These are phyloP conservation scores for Solanum medicagineum DNA, from an alignment of 257 asterid genomes.

Conservation along the genomic window DNA sequence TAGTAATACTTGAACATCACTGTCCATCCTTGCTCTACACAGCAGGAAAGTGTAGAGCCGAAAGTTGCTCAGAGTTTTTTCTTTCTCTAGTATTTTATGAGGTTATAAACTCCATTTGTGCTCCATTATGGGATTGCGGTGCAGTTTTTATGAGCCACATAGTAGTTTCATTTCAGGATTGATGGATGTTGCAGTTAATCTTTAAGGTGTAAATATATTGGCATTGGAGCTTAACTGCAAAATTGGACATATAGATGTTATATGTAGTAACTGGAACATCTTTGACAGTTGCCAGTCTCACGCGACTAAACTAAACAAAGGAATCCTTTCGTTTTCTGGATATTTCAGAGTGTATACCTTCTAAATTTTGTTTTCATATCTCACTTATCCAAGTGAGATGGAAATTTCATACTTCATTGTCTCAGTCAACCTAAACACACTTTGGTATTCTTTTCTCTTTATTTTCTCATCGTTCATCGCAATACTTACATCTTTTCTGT, in stretches of 20 bases:
- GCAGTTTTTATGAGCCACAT: not conserved
- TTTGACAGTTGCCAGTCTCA: not conserved
- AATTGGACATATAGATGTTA: not conserved
- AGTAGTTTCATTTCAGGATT: not conserved
- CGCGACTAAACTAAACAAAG: not conserved
- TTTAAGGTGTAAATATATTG: not conserved
- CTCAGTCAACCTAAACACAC: not conserved
- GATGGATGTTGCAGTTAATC: not conserved
- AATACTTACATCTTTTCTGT: constrained; percentile 8
- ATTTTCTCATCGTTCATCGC: not conserved
- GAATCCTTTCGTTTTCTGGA: not conserved
- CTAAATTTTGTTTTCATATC: not conserved
- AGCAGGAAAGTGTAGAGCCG: not conserved
- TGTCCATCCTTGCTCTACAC: not conserved
- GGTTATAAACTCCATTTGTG: not conserved
- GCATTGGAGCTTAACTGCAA: not conserved
- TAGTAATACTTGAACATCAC: not conserved
- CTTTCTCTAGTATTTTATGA: not conserved
- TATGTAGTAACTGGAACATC: not conserved
- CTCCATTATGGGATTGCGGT: not conserved
- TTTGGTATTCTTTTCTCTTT: not conserved
- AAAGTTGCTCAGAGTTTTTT: not conserved
- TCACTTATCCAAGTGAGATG: not conserved
- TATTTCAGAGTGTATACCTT: not conserved
- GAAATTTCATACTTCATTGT: not conserved